Evolutionary conservation across 495 filamentous ascomycete species (phyloP).

Genomic region (Hypoxylon intermedium): DNA sequence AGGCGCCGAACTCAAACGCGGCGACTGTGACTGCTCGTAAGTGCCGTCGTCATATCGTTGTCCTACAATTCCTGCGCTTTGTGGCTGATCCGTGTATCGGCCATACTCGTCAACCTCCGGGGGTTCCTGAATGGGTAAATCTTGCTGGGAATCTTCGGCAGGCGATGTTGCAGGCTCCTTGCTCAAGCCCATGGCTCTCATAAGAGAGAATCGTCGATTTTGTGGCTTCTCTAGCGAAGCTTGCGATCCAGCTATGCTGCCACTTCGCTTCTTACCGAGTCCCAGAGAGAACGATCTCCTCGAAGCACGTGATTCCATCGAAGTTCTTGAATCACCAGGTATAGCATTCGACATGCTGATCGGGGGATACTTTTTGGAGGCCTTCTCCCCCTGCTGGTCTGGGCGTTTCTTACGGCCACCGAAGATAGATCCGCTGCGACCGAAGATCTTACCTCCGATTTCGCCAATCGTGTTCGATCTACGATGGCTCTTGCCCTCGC

Average conservation of each 20-base stretch:
- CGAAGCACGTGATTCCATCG: slow-evolving; percentile 74
- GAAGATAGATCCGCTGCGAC: slow-evolving; percentile 80
- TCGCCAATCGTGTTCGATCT: slow-evolving; percentile 88
- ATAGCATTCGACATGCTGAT: slow-evolving; percentile 76
- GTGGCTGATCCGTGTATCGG: slow-evolving; percentile 46
- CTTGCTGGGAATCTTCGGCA: slow-evolving; percentile 49
- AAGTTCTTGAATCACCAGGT: slow-evolving; percentile 68
- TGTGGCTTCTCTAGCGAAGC: slow-evolving; percentile 61
- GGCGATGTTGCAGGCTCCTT: slow-evolving; percentile 52
- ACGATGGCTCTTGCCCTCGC: slow-evolving; percentile 75
- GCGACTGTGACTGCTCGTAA: slow-evolving; percentile 50
- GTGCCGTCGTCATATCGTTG: slow-evolving; percentile 49
- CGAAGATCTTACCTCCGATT: slow-evolving; percentile 77
- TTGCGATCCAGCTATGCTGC: slow-evolving; percentile 60
- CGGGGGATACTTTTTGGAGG: slow-evolving; percentile 70
- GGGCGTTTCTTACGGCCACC: slow-evolving; percentile 60
- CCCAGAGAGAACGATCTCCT: slow-evolving; percentile 78
- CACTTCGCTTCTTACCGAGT: slow-evolving; percentile 73
- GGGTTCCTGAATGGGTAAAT: slow-evolving; percentile 58
- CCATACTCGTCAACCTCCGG: slow-evolving; percentile 49
- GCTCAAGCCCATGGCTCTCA: slow-evolving; percentile 64
- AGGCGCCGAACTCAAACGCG: slow-evolving; percentile 30
- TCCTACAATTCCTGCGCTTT: slow-evolving; percentile 40
- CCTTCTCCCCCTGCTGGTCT: slow-evolving; percentile 53
- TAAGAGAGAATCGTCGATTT: slow-evolving; percentile 74